Percentiles rank a stretch among this genome's conserved stretches.
Conservation (phyloP, 345 rosid species). For the Acer campestre region DNA sequence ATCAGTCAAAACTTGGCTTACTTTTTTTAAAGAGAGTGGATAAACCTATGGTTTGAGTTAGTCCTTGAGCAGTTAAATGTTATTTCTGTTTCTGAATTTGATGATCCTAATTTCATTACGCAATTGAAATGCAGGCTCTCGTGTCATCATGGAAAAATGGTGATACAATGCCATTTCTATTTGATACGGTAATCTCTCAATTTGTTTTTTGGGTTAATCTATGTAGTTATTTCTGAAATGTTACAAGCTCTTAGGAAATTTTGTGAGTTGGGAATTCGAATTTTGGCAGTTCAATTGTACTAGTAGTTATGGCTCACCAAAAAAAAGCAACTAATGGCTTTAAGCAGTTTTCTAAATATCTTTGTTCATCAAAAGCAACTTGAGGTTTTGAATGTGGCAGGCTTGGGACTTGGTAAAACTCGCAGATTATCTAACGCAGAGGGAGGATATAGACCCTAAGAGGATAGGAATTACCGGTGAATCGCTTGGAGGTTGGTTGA, state of each 20-base stretch:
- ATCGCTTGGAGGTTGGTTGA: conserved; percentile 85
- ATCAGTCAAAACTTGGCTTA: background rate
- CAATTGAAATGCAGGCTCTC: conserved; percentile 66
- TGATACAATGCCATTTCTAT: conserved; percentile 89
- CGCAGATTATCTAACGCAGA: conserved; percentile 75
- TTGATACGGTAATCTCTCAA: conserved; percentile 58
- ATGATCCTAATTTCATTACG: conserved; percentile 10
- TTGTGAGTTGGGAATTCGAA: background rate
- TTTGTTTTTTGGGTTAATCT: background rate
- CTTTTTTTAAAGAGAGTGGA: conserved; percentile 1
- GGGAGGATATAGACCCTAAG: conserved; percentile 73
- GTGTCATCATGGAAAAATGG: conserved; percentile 85
- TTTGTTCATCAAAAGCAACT: conserved; percentile 14
- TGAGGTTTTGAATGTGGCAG: conserved; percentile 35
- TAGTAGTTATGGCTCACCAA: conserved; percentile 3
- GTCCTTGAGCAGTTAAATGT: background rate
- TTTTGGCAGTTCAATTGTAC: background rate
- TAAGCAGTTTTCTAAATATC: background rate
- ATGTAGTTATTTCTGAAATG: background rate
- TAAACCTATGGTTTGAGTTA: background rate
- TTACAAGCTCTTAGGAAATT: background rate
- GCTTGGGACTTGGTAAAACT: conserved; percentile 90
- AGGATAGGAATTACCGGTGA: conserved; percentile 92
- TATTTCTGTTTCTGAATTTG: background rate
- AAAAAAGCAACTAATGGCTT: background rate